Evolutionary conservation across 2,329 filamentous ascomycete genomes (phyloP).

Genomic region (Capronia epimyces): DNA sequence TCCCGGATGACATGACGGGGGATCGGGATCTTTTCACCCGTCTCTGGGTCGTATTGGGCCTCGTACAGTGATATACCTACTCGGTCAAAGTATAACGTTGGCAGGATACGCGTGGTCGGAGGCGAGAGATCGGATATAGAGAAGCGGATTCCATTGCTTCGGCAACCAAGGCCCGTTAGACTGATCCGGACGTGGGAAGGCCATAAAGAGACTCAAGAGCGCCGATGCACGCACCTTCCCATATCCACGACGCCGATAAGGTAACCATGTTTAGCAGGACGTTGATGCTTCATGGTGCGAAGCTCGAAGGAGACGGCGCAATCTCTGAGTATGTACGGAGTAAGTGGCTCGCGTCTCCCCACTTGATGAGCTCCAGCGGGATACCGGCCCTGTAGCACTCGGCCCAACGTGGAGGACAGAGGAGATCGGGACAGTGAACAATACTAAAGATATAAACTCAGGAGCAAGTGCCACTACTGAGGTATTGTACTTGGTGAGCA

Average conservation of each 20-base stretch:
- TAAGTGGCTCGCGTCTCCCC: too few species aligned
- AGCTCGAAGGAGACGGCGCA: too few species aligned
- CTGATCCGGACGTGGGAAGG: not conserved
- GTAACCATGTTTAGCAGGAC: slow-evolving; percentile 3
- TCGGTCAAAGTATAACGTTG: slow-evolving; percentile 70
- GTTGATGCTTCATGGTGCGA: slow-evolving; percentile 2
- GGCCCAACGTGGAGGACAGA: too few species aligned
- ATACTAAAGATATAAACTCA: too few species aligned
- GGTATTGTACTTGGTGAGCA: too few species aligned
- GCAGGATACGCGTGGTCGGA: slow-evolving; percentile 63
- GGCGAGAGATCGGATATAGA: slow-evolving; percentile 75
- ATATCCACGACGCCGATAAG: slow-evolving; percentile 36
- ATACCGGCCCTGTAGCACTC: too few species aligned
- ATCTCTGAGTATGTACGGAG: too few species aligned
- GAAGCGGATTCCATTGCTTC: slow-evolving; percentile 82
- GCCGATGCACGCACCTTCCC: slow-evolving; percentile 33
- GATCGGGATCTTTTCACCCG: slow-evolving; percentile 47
- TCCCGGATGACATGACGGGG: slow-evolving; percentile 54
- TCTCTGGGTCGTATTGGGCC: slow-evolving; percentile 48
- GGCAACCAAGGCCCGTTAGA: not conserved
- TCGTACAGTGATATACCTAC: slow-evolving; percentile 82
- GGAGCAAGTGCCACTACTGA: too few species aligned
- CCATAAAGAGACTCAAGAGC: not conserved
- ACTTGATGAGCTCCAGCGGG: too few species aligned
- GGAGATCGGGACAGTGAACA: too few species aligned